Evolutionary conservation across 140 eudicot genomes (phyloP).

Genomic region (Stevia rebaudiana): DNA sequence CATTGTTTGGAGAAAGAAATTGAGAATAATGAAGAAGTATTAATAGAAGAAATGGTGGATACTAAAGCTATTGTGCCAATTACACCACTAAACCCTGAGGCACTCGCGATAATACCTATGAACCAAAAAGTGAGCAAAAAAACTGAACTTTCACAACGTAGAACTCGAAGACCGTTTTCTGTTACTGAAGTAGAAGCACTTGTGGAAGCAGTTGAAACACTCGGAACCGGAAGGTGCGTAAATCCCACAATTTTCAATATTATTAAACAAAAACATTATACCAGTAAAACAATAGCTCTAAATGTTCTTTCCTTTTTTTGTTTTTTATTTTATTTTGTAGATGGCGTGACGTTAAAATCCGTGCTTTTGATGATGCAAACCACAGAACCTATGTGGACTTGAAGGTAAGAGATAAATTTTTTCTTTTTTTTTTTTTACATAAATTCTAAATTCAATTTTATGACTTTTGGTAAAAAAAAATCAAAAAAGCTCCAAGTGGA

Average conservation of each 20-base stretch:
- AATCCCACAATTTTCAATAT: background rate
- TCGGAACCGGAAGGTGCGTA: slow-evolving; percentile 93
- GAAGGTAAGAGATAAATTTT: slow-evolving; percentile 44
- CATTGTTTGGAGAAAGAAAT: slow-evolving; percentile 39
- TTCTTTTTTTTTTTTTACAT: background rate
- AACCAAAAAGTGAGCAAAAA: slow-evolving; percentile 51
- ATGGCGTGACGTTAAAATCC: slow-evolving; percentile 94
- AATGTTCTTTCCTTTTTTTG: too few species aligned
- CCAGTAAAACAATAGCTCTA: background rate
- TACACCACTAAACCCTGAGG: slow-evolving; percentile 37
- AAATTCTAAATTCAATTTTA: too few species aligned
- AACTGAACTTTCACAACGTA: slow-evolving; percentile 75
- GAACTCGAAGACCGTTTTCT: slow-evolving; percentile 88
- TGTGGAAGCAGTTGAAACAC: slow-evolving; percentile 90
- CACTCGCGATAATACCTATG: slow-evolving; percentile 54
- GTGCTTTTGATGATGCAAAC: slow-evolving; percentile 76
- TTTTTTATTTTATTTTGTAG: too few species aligned
- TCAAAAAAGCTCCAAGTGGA: too few species aligned
- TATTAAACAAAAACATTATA: background rate
- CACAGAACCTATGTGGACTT: slow-evolving; percentile 91
- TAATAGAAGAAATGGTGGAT: slow-evolving; percentile 35
- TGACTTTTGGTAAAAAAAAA: too few species aligned
- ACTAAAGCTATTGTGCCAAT: slow-evolving; percentile 60
- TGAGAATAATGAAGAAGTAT: slow-evolving; percentile 28
- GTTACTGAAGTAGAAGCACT: slow-evolving; percentile 92